phyloP scores from a whole-genome alignment of 176 grass and related monocot genomes.

The Oryza longistaminata region DNA sequence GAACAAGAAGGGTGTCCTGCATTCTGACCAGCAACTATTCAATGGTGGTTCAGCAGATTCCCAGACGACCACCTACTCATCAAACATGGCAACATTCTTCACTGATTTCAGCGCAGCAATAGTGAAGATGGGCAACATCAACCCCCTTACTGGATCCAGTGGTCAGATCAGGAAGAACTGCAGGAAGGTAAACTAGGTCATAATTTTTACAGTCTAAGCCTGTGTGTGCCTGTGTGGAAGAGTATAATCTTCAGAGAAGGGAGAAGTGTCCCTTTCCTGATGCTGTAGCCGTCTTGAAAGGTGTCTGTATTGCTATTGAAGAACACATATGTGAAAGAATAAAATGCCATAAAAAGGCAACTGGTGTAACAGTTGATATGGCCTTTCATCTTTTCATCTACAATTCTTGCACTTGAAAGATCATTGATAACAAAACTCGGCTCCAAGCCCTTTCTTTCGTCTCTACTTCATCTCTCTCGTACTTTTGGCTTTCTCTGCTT shows the following conservation, averaged over 20 bases:
- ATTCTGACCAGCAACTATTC: conserved; percentile 57
- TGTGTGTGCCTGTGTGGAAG: neutral
- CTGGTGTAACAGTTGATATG: conserved; percentile 22
- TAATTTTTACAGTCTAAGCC: neutral
- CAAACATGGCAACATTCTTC: conserved; percentile 28
- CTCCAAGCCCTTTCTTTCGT: no score
- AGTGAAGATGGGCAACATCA: conserved; percentile 62
- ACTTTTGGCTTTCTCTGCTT: no score
- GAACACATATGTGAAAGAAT: neutral
- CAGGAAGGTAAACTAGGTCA: conserved; percentile 12
- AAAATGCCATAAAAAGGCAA: neutral
- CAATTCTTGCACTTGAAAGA: no score
- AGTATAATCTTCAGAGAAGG: conserved; percentile 9
- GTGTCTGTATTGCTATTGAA: neutral
- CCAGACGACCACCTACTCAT: conserved; percentile 36
- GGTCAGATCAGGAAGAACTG: conserved; percentile 47
- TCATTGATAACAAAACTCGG: no score
- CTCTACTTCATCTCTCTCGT: no score
- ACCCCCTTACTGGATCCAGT: conserved; percentile 45
- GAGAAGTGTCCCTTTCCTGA: conserved; percentile 15
- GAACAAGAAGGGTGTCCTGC: conserved; percentile 48
- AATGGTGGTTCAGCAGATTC: conserved; percentile 47
- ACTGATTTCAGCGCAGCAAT: conserved; percentile 44
- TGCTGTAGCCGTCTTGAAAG: neutral
- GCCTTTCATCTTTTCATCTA: neutral